These are phyloP conservation scores for Vaccinium corymbosum DNA, from an alignment of 148 eudicot species.

Conservation along the genomic window DNA sequence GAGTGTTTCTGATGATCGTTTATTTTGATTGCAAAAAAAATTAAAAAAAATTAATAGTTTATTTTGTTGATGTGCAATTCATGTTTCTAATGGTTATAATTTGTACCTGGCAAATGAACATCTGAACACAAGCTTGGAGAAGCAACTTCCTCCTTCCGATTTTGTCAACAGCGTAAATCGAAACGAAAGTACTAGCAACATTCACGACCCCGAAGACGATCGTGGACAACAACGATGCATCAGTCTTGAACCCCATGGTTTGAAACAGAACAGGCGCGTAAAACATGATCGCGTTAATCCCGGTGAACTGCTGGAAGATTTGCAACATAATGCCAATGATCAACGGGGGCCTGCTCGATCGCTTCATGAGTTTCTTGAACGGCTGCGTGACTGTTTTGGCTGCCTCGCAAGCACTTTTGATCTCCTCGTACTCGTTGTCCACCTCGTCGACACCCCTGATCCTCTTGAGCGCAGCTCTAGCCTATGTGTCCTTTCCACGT, in stretches of 20 bases:
- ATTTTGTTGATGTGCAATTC: neutral
- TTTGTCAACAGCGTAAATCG: conserved; percentile 46
- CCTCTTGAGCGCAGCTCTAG: conserved; percentile 28
- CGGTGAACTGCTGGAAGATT: conserved; percentile 59
- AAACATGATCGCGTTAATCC: conserved; percentile 68
- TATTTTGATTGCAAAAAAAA: too few species aligned
- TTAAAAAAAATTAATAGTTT: too few species aligned
- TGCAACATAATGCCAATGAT: conserved; percentile 34
- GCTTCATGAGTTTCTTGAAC: conserved; percentile 38
- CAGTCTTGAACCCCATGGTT: conserved; percentile 45
- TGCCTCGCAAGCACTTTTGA: conserved; percentile 32
- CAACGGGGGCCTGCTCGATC: conserved; percentile 35
- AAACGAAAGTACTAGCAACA: conserved; percentile 43
- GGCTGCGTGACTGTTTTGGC: conserved; percentile 36
- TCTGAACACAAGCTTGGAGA: conserved; percentile 52
- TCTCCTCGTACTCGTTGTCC: conserved; percentile 34
- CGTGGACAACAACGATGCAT: conserved; percentile 45
- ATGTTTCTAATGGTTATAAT: neutral
- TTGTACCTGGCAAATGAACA: conserved; percentile 47
- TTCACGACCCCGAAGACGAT: conserved; percentile 54
- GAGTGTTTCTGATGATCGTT: neutral
- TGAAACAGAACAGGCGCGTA: conserved; percentile 58
- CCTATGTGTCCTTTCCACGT: conserved; percentile 27
- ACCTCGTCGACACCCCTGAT: conserved; percentile 45
- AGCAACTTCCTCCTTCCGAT: conserved; percentile 47